Base-by-base conservation (phyloP, 306 rosid species). In the Glycine latifolia region DNA sequence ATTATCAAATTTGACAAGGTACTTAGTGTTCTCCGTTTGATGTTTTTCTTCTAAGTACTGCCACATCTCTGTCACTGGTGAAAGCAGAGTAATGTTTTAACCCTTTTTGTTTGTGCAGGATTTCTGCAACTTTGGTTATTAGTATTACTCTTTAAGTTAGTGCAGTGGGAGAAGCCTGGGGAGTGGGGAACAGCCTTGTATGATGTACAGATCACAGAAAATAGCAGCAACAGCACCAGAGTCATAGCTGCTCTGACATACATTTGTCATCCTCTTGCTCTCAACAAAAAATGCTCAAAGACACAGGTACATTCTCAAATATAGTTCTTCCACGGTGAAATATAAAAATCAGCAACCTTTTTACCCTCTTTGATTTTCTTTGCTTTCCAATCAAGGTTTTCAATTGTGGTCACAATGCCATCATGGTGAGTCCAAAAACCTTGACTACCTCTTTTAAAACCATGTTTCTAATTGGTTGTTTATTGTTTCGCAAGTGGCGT, bases 61-160 rank as follows among this genome's bases (percentile, higher is more conserved):
- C 77, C 86, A 83, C 60, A 86, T 89, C 61, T 84, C 86, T 78
- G 83, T 80, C n/a, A 85, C 90, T 78, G 86, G 72, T 81, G 92
- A 88, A 87, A 91, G 95, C 83, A 66, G 75, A 78, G 95, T 89
- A 82, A 68, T 84, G 73, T 79, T 67, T 16, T 69, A 80, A 60
- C 15, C 70, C 67, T 53, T 73, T 80, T 79, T 60, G 61, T 68
- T 48, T 67, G 72, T 67, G 31, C 74, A 7, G 41, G 5, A 37
- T 74, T 54, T 80, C 53, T 35, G 26, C 67, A 35, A 16, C 15
- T 43, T 68, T 67, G 44, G 10, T 39, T 26, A 26, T 26, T 26
- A 4, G 39, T 59, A 65, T 81, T 59, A 50, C 65, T 69, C 74
- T 74, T 63, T 20, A 31, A 83, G 20, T 20, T 20, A 1, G 20